phyloP scores from a whole-genome alignment of 768 basidiomycete genomes.

The Boletus subparvulus region DNA sequence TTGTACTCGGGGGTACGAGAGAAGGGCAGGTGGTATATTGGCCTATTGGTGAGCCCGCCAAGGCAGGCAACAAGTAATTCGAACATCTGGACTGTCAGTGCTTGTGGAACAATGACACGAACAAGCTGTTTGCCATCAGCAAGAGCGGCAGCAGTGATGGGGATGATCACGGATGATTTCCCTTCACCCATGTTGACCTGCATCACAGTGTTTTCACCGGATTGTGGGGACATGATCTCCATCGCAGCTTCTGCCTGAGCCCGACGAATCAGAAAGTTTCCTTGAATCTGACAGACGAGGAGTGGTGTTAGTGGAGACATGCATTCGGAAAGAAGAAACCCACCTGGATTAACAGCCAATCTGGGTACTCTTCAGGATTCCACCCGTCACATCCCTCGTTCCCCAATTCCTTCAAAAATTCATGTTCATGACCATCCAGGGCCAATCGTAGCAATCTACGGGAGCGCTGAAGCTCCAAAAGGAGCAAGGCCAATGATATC shows the following conservation, averaged over 20 bases:
- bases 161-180: constrained; percentile 46
- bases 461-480: not conserved
- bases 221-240: constrained; percentile 44
- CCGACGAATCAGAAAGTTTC: not conserved
- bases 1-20: too few species aligned
- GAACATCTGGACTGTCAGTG: constrained; percentile 44
- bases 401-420: not conserved
- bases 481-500: not conserved
- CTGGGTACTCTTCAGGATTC: not conserved
- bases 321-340: not conserved
- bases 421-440: not conserved
- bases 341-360: not conserved
- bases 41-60: constrained; percentile 42
- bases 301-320: constrained; percentile 29
- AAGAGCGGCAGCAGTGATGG: constrained; percentile 40
- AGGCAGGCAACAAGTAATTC: constrained; percentile 40
- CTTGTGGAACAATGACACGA: constrained; percentile 47
- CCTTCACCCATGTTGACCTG: constrained; percentile 61
- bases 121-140: constrained; percentile 42
- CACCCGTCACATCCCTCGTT: not conserved
- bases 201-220: constrained; percentile 34
- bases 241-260: constrained; percentile 28
- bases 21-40: constrained; percentile 47
- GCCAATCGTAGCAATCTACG: not conserved
- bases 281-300: not conserved